Conservation (phyloP, 2,329 filamentous ascomycete species). For the Hypocrella siamensis region DNA sequence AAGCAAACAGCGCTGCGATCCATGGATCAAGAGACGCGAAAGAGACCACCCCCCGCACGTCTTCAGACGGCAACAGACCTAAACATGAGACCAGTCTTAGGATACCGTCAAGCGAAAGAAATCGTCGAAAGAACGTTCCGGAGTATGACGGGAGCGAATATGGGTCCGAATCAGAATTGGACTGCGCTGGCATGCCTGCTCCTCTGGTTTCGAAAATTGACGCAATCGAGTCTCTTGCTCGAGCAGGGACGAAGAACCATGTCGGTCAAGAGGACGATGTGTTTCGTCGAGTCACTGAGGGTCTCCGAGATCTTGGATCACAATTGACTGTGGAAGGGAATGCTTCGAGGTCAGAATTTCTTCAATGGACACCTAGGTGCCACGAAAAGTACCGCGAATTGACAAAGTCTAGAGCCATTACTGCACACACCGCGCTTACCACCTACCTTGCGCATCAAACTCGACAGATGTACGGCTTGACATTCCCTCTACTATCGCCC, state of each 20-base stretch:
- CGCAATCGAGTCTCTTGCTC: conserved; percentile 53
- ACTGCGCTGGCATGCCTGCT: conserved; percentile 50
- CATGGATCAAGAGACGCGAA: too few species aligned
- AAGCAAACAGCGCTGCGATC: conserved; percentile 1
- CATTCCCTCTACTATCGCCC: conserved; percentile 55
- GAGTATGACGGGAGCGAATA: conserved; percentile 62
- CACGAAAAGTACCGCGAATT: too few species aligned
- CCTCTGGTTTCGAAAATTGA: conserved; percentile 55
- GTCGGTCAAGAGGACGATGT: conserved; percentile 50
- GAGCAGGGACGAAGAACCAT: conserved; percentile 49
- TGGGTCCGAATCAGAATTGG: conserved; percentile 55
- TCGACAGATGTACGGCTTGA: conserved; percentile 57
- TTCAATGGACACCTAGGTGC: too few species aligned
- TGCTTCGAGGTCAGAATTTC: conserved; percentile 43
- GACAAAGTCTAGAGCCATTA: conserved; percentile 47
- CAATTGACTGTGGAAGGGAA: conserved; percentile 59
- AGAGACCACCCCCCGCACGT: too few species aligned
- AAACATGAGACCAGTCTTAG: conserved; percentile 22
- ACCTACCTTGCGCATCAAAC: conserved; percentile 64
- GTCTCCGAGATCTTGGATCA: conserved; percentile 55
- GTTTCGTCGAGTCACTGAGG: conserved; percentile 51
- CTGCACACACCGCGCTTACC: conserved; percentile 57
- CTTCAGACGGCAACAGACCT: not conserved
- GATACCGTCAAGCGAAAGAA: conserved; percentile 26
- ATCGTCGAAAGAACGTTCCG: conserved; percentile 36